phyloP scores from a whole-genome alignment of 495 filamentous ascomycete genomes.

The Neurospora sublineolata region DNA sequence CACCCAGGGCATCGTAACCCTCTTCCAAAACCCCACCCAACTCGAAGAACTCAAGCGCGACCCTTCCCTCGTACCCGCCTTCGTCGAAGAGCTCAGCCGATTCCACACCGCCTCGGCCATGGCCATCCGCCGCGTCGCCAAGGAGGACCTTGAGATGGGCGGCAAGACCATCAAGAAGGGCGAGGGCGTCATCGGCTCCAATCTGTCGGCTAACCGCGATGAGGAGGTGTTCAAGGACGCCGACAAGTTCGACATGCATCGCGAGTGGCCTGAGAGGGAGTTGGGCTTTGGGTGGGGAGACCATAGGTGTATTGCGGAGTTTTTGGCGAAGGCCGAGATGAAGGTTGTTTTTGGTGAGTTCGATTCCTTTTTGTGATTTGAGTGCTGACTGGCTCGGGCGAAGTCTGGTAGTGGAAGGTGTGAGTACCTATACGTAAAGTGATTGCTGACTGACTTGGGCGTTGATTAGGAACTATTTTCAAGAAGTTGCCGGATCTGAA shows the following conservation, averaged over 20 bases:
- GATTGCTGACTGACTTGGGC: background rate
- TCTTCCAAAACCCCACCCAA: slow-evolving; percentile 27
- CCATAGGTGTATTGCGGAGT: slow-evolving; percentile 35
- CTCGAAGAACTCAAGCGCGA: slow-evolving; percentile 27
- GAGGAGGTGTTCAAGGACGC: slow-evolving; percentile 30
- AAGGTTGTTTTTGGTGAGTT: slow-evolving; percentile 28
- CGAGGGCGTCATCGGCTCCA: slow-evolving; percentile 36
- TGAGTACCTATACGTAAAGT: background rate
- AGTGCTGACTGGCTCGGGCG: background rate
- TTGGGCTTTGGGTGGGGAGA: slow-evolving; percentile 34
- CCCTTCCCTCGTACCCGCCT: slow-evolving; percentile 13
- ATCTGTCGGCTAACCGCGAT: slow-evolving; percentile 36
- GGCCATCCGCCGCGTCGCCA: slow-evolving; percentile 31
- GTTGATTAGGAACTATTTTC: slow-evolving; percentile 20
- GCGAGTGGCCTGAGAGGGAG: slow-evolving; percentile 19
- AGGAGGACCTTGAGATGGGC: slow-evolving; percentile 31
- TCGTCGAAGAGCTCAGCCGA: slow-evolving; percentile 36
- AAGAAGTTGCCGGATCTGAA: slow-evolving; percentile 22
- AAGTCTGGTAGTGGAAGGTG: background rate
- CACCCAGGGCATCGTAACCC: slow-evolving; percentile 26
- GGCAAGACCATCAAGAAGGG: slow-evolving; percentile 29
- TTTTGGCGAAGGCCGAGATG: slow-evolving; percentile 28
- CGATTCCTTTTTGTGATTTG: background rate
- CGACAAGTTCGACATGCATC: slow-evolving; percentile 32
- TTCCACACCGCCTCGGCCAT: slow-evolving; percentile 35